These are phyloP conservation scores for Blastobotrys parvus DNA, from an alignment of 805 yeast genomes.

Conservation along the genomic window DNA sequence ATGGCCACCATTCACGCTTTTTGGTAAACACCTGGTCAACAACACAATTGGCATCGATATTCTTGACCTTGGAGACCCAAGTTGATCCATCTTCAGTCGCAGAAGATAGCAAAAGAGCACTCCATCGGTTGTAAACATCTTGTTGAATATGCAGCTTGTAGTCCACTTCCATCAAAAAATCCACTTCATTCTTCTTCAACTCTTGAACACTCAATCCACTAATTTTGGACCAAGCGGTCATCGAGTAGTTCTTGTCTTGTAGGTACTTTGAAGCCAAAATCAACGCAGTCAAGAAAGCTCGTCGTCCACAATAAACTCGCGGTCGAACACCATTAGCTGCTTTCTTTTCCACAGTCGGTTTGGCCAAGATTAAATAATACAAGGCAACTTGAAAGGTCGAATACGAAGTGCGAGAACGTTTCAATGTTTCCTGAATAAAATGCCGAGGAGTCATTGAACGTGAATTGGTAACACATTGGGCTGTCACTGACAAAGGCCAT, in stretches of 20 bases:
- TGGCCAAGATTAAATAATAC: slow-evolving; percentile 50
- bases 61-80: slow-evolving; percentile 1
- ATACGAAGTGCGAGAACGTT: slow-evolving; percentile 48
- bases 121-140: slow-evolving; percentile 39
- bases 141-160: slow-evolving; percentile 50
- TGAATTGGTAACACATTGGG: slow-evolving; percentile 21
- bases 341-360: slow-evolving; percentile 19
- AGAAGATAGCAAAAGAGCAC: slow-evolving; percentile 17
- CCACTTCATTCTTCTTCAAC: slow-evolving; percentile 45
- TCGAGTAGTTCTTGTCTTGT: slow-evolving; percentile 63
- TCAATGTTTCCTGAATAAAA: slow-evolving; percentile 33
- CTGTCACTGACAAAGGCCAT: slow-evolving; percentile 26
- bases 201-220: slow-evolving; percentile 52
- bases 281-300: slow-evolving; percentile 57
- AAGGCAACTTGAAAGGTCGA: slow-evolving; percentile 59
- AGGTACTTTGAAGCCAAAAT: slow-evolving; percentile 66
- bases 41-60: neutral
- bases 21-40: neutral
- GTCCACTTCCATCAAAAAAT: slow-evolving; percentile 44
- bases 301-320: slow-evolving; percentile 50
- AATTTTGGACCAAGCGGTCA: slow-evolving; percentile 66
- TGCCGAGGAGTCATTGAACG: slow-evolving; percentile 25
- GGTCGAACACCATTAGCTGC: neutral
- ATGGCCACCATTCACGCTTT: neutral
- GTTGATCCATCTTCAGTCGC: slow-evolving; percentile 3